Base-by-base conservation (phyloP, 129 eudicot species). In the Flaveria brownii region DNA sequence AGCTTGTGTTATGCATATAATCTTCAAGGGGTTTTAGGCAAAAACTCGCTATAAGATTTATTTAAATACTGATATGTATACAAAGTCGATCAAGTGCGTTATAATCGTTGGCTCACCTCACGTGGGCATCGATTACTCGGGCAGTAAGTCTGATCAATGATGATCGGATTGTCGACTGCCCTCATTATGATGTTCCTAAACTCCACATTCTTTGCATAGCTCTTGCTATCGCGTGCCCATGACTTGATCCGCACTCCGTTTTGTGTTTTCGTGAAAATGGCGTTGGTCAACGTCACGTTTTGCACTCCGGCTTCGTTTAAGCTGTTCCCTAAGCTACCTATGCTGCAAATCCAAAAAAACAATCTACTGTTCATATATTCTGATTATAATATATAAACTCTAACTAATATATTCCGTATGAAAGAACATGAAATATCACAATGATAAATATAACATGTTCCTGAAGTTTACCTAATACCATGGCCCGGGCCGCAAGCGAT, bases 211-310 rank as follows among this genome's bases (percentile, higher is more conserved):
- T 79, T 78, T 0, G 90, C 96, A 1, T 78, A 92, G 3, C 88
- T 87, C 45, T 73, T 87, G 80, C 93, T 89, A 16, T 91, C 96
- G 54, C 96, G 81, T 41, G 96, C 98, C 98, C 98, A 92, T 2
- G 98, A 77, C 84, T 92, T 92, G 49, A 92, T 88, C 18, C 98
- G 75, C 1, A 92, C 81, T 39, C 98, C 98, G 41, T 92, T 92
- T 33, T 89, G 85, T 3, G 98, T 86, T 25, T 91, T 90, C 3
- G 74, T 77, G 73, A 92, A 92, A 1, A 83, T 71, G 9, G 83
- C 68, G 39, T 88, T 81, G 16, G 72, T 72, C 16, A 91, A 74
- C 0, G 93, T 91, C 76, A 91, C 91, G 51, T 93, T 93, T 23
- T 87, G 79, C 1, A 92, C 97, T 0, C 97, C 97, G 10, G 72